These are phyloP conservation scores for Parathielavia appendiculata DNA, from an alignment of 495 filamentous ascomycete species.

Conservation along the genomic window DNA sequence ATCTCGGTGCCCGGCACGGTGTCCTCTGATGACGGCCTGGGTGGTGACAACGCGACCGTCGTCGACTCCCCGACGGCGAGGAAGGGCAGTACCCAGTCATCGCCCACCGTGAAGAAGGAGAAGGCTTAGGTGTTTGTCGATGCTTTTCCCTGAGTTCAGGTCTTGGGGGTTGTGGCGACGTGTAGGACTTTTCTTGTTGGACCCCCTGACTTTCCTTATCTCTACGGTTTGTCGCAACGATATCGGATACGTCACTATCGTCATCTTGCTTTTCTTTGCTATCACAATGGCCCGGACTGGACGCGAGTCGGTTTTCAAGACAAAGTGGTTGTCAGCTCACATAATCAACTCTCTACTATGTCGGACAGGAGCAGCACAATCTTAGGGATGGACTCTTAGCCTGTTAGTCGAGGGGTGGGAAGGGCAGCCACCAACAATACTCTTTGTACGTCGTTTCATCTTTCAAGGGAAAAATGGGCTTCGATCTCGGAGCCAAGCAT, in stretches of 20 bases:
- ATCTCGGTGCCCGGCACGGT: constrained; percentile 24
- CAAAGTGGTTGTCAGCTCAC: constrained; percentile 28
- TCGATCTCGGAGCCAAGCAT: constrained; percentile 20
- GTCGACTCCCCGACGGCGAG: constrained; percentile 47
- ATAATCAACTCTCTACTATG: constrained; percentile 28
- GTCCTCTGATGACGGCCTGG: constrained; percentile 41
- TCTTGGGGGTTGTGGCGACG: constrained; percentile 2
- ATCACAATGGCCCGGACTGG: constrained; percentile 13
- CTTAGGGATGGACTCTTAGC: constrained; percentile 26
- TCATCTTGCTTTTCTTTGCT: constrained; percentile 26
- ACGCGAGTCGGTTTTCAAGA: constrained; percentile 3
- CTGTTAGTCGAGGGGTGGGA: constrained; percentile 22
- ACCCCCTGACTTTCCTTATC: constrained; percentile 21
- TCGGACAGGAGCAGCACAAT: constrained; percentile 23
- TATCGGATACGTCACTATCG: constrained; percentile 27
- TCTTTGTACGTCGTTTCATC: constrained; percentile 30
- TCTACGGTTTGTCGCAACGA: constrained; percentile 21
- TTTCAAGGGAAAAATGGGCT: constrained; percentile 24
- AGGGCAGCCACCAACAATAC: constrained; percentile 24
- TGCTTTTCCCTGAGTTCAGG: constrained; percentile 11
- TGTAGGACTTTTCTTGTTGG: constrained; percentile 13
- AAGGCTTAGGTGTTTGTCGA: constrained; percentile 24
- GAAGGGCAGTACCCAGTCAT: constrained; percentile 47
- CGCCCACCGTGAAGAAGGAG: constrained; percentile 46
- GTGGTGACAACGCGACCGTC: constrained; percentile 46